A percentile compares a stretch with the other conserved stretches of the same genome.
phyloP scores from a whole-genome alignment of 116 monocot species.

The Cymodocea nodosa region DNA sequence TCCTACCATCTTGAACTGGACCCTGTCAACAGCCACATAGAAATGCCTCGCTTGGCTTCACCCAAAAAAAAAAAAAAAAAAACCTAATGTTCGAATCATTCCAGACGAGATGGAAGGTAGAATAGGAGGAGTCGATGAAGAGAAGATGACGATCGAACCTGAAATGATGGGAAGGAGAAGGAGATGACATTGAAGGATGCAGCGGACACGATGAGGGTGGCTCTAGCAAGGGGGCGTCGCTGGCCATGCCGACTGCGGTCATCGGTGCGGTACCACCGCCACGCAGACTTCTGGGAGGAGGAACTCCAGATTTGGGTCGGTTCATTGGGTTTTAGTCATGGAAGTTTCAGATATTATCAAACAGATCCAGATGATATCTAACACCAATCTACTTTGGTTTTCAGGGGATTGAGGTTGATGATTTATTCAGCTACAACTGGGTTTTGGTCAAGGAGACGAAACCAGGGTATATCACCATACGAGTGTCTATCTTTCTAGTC shows the following conservation, averaged over 20 bases:
- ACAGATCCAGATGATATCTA: no score
- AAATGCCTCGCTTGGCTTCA: slow-evolving; percentile 51
- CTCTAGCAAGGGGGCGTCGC: slow-evolving; percentile 2
- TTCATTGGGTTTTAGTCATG: background rate
- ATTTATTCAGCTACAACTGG: no score
- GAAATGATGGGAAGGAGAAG: slow-evolving; percentile 7
- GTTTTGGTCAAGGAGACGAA: no score
- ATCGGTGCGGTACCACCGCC: background rate
- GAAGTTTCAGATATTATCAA: no score
- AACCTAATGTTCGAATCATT: background rate
- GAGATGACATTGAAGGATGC: slow-evolving; percentile 1
- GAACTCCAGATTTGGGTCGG: background rate
- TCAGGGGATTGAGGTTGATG: no score
- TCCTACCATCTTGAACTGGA: slow-evolving; percentile 71
- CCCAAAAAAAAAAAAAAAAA: background rate
- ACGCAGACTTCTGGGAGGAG: background rate
- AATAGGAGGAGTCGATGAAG: background rate
- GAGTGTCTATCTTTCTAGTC: no score
- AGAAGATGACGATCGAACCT: background rate
- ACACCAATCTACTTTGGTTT: no score
- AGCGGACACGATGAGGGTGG: background rate
- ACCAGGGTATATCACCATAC: no score
- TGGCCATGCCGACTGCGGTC: slow-evolving; percentile 2
- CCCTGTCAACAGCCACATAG: slow-evolving; percentile 81
- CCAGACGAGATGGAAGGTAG: background rate